These are phyloP conservation scores for Uronychia setigera DNA, from an alignment of 73 alveolate genomes.

Conservation along the genomic window DNA sequence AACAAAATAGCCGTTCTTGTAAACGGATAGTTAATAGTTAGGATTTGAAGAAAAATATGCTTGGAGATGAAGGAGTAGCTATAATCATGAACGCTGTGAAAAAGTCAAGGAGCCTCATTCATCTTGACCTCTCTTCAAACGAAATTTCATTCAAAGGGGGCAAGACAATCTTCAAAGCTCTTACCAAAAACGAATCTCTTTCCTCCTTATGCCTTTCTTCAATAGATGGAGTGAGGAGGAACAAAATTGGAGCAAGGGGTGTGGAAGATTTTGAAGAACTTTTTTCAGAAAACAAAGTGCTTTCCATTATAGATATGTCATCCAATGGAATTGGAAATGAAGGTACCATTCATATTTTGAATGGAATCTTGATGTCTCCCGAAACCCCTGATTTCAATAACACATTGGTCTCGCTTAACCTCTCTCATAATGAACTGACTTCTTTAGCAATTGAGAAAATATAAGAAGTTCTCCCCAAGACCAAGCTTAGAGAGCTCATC, in stretches of 20 bases:
- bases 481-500: slow-evolving; percentile 45
- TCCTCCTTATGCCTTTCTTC: slow-evolving; percentile 37
- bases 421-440: slow-evolving; percentile 51
- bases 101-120: slow-evolving; percentile 33
- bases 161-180: slow-evolving; percentile 33
- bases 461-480: slow-evolving; percentile 25
- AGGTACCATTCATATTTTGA: slow-evolving; percentile 41
- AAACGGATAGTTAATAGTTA: not conserved
- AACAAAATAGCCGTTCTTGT: slow-evolving; percentile 16
- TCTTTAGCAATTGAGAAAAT: slow-evolving; percentile 40
- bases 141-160: slow-evolving; percentile 67
- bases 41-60: slow-evolving; percentile 52
- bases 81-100: slow-evolving; percentile 44
- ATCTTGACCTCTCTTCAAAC: slow-evolving; percentile 58
- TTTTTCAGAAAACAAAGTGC: slow-evolving; percentile 17
- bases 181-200: slow-evolving; percentile 38
- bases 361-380: slow-evolving; percentile 31
- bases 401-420: slow-evolving; percentile 40
- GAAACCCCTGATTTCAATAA: slow-evolving; percentile 20
- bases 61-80: slow-evolving; percentile 68
- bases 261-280: slow-evolving; percentile 30
- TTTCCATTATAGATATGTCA: slow-evolving; percentile 43
- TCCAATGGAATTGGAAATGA: slow-evolving; percentile 51
- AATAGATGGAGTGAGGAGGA: slow-evolving; percentile 59
- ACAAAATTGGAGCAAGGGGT: slow-evolving; percentile 60